phyloP scores from a whole-genome alignment of 345 rosid species.

The Corchorus capsularis region DNA sequence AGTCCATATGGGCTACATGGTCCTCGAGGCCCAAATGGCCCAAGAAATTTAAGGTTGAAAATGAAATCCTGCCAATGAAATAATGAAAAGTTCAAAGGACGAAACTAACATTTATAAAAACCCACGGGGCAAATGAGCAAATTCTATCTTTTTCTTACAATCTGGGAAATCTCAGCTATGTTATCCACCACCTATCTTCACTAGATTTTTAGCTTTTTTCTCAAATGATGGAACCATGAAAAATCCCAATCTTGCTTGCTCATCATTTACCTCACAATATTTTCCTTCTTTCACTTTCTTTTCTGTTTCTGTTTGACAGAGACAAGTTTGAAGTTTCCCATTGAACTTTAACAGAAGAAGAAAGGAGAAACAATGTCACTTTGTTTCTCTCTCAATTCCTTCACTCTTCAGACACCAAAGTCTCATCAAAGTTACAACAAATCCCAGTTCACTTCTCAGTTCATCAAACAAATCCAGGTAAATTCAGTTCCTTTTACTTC shows the following conservation, averaged over 20 bases:
- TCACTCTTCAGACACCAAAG: slow-evolving; percentile 37
- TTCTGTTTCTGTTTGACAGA: background rate
- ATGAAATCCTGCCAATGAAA: background rate
- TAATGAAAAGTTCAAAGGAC: slow-evolving; percentile 7
- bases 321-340: background rate
- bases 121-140: background rate
- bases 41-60: no score
- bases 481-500: slow-evolving; percentile 37
- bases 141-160: background rate
- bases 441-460: slow-evolving; percentile 37
- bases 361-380: slow-evolving; percentile 39
- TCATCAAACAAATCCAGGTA: slow-evolving; percentile 59
- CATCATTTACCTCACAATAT: slow-evolving; percentile 18
- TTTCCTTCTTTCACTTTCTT: background rate
- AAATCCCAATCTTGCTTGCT: background rate
- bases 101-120: background rate
- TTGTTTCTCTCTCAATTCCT: slow-evolving; percentile 48
- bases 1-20: background rate
- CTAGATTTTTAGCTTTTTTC: background rate
- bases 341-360: background rate
- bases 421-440: slow-evolving; percentile 35
- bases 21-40: no score
- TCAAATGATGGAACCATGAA: background rate
- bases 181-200: slow-evolving; percentile 11
- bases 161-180: background rate